Base-by-base conservation (phyloP, 129 eudicot genomes). In the Ambrosia trifida region DNA sequence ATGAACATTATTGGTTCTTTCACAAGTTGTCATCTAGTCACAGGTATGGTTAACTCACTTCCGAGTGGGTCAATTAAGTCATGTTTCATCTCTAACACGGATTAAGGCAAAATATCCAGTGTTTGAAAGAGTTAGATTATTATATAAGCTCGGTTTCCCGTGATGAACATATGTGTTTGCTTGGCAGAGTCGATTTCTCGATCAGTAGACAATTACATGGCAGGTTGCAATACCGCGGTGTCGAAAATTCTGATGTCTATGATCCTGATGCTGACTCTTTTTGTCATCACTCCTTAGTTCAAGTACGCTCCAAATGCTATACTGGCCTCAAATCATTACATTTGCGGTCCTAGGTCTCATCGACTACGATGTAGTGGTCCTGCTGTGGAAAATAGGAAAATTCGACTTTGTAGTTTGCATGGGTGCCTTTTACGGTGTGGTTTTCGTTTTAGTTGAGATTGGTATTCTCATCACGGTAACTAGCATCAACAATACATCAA, bases 1-100 rank as follows among this genome's bases (percentile, higher is more conserved):
- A 90, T 87, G 97, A 90, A 90, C 73, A 79, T 90, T 16, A 64
- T 85, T 73, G 96, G 96, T 45, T 90, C 96, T 19, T 60, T 90
- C 74, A 81, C 96, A 56, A 85, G 95, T 36, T 90, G 95, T 50
- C 87, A 83, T 63, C 85, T 87, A 0, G 88, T 91, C 2, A 87
- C 95, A 43, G 97, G 97, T 90, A 67, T 58, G 1, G 40, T 30
- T 7, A 56, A 24, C 31, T 53, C 31, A 53, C 52, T 24, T 24
- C 28, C 28, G 28, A 24, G 1, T 1, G 28, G 28, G 28, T 24
- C 28, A 24, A 24, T 24, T 24, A 24, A 24, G 28, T 24, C 28
- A 24, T 24, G 28, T 24, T 24, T 24, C 28, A 24, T 24, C 28
- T 24, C 28, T 24, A 24, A 24, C 28, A 24, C 28, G 28, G 28